Evolutionary conservation across 257 asterid species (phyloP), one percentile per base, ranked within the genome.

Genomic region (Solanum medicagineum): DNA sequence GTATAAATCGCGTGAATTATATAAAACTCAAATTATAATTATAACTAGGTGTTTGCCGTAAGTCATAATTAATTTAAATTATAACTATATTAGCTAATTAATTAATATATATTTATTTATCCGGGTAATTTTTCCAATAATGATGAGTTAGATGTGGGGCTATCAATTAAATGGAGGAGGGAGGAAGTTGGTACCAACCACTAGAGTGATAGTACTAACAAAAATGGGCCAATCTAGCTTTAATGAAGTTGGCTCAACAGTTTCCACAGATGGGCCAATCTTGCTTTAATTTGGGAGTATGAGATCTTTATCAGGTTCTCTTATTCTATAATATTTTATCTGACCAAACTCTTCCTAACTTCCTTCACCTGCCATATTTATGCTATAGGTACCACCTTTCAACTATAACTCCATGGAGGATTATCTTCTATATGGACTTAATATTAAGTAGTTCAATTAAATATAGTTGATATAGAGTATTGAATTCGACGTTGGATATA

Each of bases 261-360:
- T 36, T 69, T 36, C 51, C 53, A 69, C 12, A 36, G 40, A 36
- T 69, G 77, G 77, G 77, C 53, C 77, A 16, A 36, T 16, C 53
- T 36, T 69, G 53, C 51, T 36, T 69, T 69, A 36, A 69, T 69
- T 69, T 36, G 42, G 42, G 42, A 51, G 53, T 69, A 69, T 77
- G 45, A 77, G 22, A 77, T 77, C 24, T 51, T 24, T 49, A 54
- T 73, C 49, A 8, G n/a, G 75, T 55, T 60, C 24, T n/a, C 7
- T 17, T 56, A 56, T 56, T 17, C 24, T 56, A 12, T 19, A 17
- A 8, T 19, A 22, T 19, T 22, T 1, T 62, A 22, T 63, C 4
- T 24, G 6, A 89, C 93, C 93, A 89, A 88, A 87, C 91, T 85
- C 63, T 47, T 47, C 20, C 16, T 89, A 87, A 89, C 92, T 84